These are phyloP conservation scores for Anacardium occidentale DNA, from an alignment of 345 rosid species.

Conservation along the genomic window DNA sequence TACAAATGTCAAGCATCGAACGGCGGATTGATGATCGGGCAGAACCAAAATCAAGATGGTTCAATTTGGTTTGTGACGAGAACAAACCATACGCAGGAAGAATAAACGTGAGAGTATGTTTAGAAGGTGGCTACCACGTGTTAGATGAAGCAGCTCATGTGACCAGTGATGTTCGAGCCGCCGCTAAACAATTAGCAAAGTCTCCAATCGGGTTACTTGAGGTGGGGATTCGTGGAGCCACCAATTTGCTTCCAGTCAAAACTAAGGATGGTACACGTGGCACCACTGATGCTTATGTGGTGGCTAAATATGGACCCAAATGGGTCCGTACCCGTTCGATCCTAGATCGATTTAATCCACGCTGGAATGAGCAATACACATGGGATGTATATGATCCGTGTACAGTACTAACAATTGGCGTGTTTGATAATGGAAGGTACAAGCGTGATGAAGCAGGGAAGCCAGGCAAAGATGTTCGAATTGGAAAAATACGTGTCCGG, in stretches of 20 bases:
- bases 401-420: conserved; percentile 76
- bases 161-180: conserved; percentile 84
- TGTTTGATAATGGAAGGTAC: conserved; percentile 76
- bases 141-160: conserved; percentile 90
- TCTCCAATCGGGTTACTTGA: conserved; percentile 81
- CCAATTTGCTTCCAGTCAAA: conserved; percentile 74
- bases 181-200: conserved; percentile 75
- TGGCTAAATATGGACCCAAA: conserved; percentile 88
- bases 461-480: conserved; percentile 49
- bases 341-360: conserved; percentile 81
- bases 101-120: conserved; percentile 67
- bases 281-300: conserved; percentile 83
- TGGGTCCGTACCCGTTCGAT: conserved; percentile 88
- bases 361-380: conserved; percentile 91
- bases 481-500: conserved; percentile 72
- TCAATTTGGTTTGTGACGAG: conserved; percentile 70
- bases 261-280: conserved; percentile 89
- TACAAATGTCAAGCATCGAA: conserved; percentile 69
- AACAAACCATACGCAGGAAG: conserved; percentile 68
- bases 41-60: conserved; percentile 76
- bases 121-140: conserved; percentile 95
- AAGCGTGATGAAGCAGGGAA: conserved; percentile 59
- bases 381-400: conserved; percentile 94
- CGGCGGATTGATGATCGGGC: conserved; percentile 57
- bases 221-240: conserved; percentile 83